Conservation (phyloP, 2,329 filamentous ascomycete genomes). For the Clarireedia paspali region DNA sequence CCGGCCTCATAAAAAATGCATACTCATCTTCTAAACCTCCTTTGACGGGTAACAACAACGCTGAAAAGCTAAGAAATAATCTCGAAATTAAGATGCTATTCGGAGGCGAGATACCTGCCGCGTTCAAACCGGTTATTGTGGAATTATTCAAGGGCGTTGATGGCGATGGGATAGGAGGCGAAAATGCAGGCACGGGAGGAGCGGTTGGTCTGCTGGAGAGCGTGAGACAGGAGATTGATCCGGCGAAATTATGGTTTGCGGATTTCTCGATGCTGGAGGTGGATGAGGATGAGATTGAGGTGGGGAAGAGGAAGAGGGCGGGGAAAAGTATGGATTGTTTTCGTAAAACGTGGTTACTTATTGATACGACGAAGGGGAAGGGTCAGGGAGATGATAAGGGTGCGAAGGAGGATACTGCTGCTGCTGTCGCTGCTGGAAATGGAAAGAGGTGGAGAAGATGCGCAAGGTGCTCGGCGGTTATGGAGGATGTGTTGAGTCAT, state of each 20-base stretch:
- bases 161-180: neutral
- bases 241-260: slow-evolving; percentile 27
- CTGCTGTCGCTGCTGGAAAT: neutral
- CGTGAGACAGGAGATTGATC: slow-evolving; percentile 28
- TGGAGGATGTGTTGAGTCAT: slow-evolving; percentile 28
- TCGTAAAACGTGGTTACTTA: slow-evolving; percentile 24
- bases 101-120: slow-evolving; percentile 25
- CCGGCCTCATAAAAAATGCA: slow-evolving; percentile 21
- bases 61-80: slow-evolving; percentile 22
- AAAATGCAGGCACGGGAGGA: neutral
- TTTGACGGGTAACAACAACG: slow-evolving; percentile 12
- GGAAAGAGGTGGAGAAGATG: slow-evolving; percentile 27
- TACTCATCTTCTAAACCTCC: slow-evolving; percentile 19
- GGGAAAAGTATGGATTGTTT: slow-evolving; percentile 27
- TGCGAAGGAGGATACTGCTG: neutral
- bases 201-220: neutral
- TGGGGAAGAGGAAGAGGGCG: slow-evolving; percentile 14
- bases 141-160: slow-evolving; percentile 24
- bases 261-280: slow-evolving; percentile 29
- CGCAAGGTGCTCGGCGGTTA: slow-evolving; percentile 28
- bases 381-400: neutral
- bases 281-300: slow-evolving; percentile 23
- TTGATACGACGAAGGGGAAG: slow-evolving; percentile 14
- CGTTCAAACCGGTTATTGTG: slow-evolving; percentile 27
- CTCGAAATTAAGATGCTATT: slow-evolving; percentile 29